Evolutionary conservation across 2,329 filamentous ascomycete genomes (phyloP), one percentile per base, ranked within the genome.

Genomic region (Huntiella abstrusa): DNA sequence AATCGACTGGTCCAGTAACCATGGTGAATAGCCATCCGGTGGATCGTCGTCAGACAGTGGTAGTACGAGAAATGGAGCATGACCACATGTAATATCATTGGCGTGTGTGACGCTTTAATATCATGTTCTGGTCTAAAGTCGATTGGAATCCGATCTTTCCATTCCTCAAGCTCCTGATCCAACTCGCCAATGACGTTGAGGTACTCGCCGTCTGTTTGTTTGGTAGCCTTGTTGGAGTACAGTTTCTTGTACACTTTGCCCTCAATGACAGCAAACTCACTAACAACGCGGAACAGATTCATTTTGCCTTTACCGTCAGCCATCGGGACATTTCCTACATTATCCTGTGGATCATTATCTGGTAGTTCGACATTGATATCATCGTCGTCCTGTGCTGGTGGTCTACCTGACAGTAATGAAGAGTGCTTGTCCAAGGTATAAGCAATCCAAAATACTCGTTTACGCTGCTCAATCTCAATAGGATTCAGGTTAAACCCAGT

Each of bases 41-140:
- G 91, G 52, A 98, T 95, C 0, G 91, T 98, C 1, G 88, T 95
- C 44, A 98, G 65, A 55, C 87, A 95, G 60, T 98, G 98, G 66
- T 96, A 96, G 62, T 98, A 98, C 1, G 85, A 80, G 56, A 98
- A 92, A 60, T 98, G 91, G 49, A 98, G 66, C 59, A 94, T 84
- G 51, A 94, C 87, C 45, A 98, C 77, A 53, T 96, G 88, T 15
- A 98, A 68, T 15, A 96, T 87, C n/a, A 96, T 69, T 1, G 88
- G 87, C 0, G 86, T 92, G 59, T 95, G 85, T 0, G 81, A 82
- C 0, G 85, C 84, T 60, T 86, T 87, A 61, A 98, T 96, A 61
- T 95, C 87, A 58, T 95, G 79, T 60, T 96, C 91, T 0, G 91
- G 91, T n/a, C 91, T 76, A 64, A 95, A 96, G 56, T 96, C 91